A percentile compares a stretch with the other conserved stretches of the same genome.
Conservation (phyloP, 495 filamentous ascomycete species). For the Penicillium angulare region DNA sequence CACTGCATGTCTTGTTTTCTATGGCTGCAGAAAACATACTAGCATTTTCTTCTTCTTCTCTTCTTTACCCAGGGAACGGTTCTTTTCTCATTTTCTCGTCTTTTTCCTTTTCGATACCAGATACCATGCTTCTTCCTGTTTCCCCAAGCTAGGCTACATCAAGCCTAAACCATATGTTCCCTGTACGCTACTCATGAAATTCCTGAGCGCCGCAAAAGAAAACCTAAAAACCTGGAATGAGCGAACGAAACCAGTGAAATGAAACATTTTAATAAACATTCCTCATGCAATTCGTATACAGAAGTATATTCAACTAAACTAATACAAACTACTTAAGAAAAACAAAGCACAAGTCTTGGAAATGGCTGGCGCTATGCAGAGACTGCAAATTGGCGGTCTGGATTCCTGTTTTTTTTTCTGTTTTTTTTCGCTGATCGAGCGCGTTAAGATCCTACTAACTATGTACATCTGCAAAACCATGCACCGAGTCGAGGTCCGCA, state of each 20-base stretch:
- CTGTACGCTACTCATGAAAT: conserved; percentile 26
- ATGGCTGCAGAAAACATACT: conserved; percentile 13
- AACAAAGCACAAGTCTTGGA: neutral
- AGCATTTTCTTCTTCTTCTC: conserved; percentile 6
- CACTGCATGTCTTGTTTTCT: conserved; percentile 3
- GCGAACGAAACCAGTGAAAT: conserved; percentile 4
- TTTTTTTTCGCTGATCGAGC: neutral
- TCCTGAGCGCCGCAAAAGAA: neutral
- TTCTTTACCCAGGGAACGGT: conserved; percentile 14
- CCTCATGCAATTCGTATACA: conserved; percentile 19
- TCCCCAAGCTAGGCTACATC: neutral
- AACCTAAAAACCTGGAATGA: conserved; percentile 5
- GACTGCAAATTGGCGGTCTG: conserved; percentile 24
- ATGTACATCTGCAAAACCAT: too few relatives aligned
- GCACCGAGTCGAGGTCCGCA: conserved; percentile 1
- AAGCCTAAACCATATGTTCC: conserved; percentile 10
- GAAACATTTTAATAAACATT: conserved; percentile 10
- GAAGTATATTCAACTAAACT: conserved; percentile 1
- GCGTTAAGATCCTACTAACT: too few relatives aligned
- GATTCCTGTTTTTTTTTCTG: neutral
- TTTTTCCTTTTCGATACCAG: conserved; percentile 33
- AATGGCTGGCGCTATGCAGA: conserved; percentile 19
- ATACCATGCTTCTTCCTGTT: conserved; percentile 30
- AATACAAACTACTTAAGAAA: neutral
- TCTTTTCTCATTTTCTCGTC: conserved; percentile 12